These are phyloP conservation scores for Volvariella surrecta DNA, from an alignment of 1,284 basidiomycete genomes.

Conservation along the genomic window DNA sequence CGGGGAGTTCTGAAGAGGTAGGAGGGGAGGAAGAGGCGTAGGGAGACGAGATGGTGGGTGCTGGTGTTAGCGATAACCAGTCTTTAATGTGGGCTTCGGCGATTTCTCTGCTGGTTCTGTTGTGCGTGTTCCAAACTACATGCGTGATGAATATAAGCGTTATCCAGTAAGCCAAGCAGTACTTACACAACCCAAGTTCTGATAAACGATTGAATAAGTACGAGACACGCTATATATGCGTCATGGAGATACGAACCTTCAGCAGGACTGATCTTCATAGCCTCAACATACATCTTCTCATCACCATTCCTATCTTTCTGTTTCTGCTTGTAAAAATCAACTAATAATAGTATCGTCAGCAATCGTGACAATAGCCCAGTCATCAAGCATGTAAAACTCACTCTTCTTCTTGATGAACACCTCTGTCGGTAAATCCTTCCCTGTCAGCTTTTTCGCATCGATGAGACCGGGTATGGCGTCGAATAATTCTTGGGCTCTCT, in stretches of 20 bases:
- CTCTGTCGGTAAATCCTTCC: slow-evolving; percentile 65
- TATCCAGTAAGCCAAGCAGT: background rate
- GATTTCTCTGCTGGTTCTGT: slow-evolving; percentile 40
- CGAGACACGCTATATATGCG: background rate
- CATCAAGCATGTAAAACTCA: slow-evolving; percentile 18
- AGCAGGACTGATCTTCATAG: slow-evolving; percentile 56
- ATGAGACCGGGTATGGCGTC: slow-evolving; percentile 53
- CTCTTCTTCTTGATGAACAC: slow-evolving; percentile 68
- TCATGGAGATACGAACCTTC: slow-evolving; percentile 38
- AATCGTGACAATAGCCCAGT: slow-evolving; percentile 1
- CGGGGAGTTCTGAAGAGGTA: slow-evolving; percentile 14
- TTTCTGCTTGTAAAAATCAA: slow-evolving; percentile 66
- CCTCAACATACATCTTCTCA: slow-evolving; percentile 38
- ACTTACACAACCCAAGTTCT: slow-evolving; percentile 57
- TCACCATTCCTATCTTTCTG: slow-evolving; percentile 44
- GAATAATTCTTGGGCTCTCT: slow-evolving; percentile 50
- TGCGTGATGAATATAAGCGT: background rate
- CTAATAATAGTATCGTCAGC: slow-evolving; percentile 24
- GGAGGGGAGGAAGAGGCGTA: slow-evolving; percentile 13
- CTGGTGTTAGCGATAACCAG: slow-evolving; percentile 37
- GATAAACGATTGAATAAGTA: slow-evolving; percentile 6
- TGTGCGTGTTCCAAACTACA: slow-evolving; percentile 67
- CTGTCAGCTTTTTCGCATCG: slow-evolving; percentile 52
- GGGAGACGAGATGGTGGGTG: slow-evolving; percentile 27
- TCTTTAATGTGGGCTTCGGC: slow-evolving; percentile 50